phyloP scores from a whole-genome alignment of 2,329 filamentous ascomycete species.

The Trichoderma atroviride region DNA sequence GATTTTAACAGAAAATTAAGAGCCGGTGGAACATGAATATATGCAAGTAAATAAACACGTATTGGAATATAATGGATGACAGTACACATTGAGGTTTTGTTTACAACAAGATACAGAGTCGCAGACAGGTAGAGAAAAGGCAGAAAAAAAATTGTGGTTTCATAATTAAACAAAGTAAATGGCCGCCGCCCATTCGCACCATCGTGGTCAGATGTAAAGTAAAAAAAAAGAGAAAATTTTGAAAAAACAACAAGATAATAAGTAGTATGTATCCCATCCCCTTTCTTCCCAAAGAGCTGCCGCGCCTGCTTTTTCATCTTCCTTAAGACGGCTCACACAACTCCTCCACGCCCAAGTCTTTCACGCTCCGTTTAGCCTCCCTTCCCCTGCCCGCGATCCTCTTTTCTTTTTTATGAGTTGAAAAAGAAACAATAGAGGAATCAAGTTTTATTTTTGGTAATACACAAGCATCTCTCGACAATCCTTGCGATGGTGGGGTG shows the following conservation, averaged over 20 bases:
- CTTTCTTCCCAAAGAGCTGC: conserved; percentile 26
- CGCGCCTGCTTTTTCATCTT: conserved; percentile 29
- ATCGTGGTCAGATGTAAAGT: conserved; percentile 38
- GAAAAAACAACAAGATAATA: neutral
- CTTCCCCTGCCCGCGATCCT: conserved; percentile 23
- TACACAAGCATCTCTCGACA: conserved; percentile 39
- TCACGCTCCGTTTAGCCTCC: conserved; percentile 26
- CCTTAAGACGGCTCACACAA: neutral
- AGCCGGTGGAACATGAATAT: neutral
- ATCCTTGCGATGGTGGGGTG: conserved; percentile 32
- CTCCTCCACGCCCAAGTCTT: neutral
- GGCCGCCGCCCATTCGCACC: conserved; percentile 44
- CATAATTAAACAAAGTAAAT: conserved; percentile 58
- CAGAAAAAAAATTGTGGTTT: conserved; percentile 40
- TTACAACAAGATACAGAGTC: conserved; percentile 23
- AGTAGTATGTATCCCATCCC: conserved; percentile 31
- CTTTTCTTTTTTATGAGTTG: conserved; percentile 29
- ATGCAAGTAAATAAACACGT: conserved; percentile 27
- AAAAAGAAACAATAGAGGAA: conserved; percentile 26
- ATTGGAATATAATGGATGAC: conserved; percentile 18
- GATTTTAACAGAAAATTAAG: neutral
- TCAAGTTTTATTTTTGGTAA: conserved; percentile 35
- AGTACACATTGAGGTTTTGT: neutral
- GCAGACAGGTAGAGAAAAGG: conserved; percentile 32
- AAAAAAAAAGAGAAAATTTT: neutral